Base-by-base conservation (phyloP, 2,329 filamentous ascomycete genomes). In the Epicoccum sorghinum region DNA sequence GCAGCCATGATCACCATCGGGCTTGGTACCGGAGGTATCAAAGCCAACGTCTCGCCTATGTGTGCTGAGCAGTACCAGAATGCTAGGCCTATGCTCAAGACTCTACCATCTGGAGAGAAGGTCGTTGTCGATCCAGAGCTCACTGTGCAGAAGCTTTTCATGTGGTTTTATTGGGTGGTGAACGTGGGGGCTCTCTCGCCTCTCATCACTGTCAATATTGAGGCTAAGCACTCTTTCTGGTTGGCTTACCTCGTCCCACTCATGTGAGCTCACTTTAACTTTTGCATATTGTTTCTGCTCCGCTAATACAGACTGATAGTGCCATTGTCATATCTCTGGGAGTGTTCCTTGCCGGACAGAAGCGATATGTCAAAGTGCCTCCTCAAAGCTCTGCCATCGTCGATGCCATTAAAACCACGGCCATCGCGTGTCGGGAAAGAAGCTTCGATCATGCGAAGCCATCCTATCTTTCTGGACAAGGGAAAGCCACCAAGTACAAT, bases 11-110 rank as follows among this genome's bases (percentile, higher is more conserved):
- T 56, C 14, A 37, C 41, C 6, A 59, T 57, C 37, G 53, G 57
- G 5, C 35, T 59, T 13, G 53, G 57, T 3, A 59, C 57, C 10
- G 57, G 57, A 10, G 51, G 57, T 25, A 59, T 59, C 49, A 59
- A 54, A 32, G 37, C 57, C 9, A 59, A 59, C 37, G 53, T 59
- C 12, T 37, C 46, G 7, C 49, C 57, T 4, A 47, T 59, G 46
- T 47, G 37, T 27, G 57, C 57, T 27, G 57, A 59, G 37, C 57
- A 59, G 25, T 59, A 59, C n/a, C 18, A 32, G 23, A 23, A 25
- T 18, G 18, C 18, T 12, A 42, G 39, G 29, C 40, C 46, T 9
- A 43, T 45, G 5, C 24, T 43, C 14, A 51, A 44, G 18, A 53
- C 44, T 12, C 33, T 53, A 25, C 36, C 44, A 10, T 40, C 37